Evolutionary conservation across 495 filamentous ascomycete genomes (phyloP).

Genomic region (Podospora australis): DNA sequence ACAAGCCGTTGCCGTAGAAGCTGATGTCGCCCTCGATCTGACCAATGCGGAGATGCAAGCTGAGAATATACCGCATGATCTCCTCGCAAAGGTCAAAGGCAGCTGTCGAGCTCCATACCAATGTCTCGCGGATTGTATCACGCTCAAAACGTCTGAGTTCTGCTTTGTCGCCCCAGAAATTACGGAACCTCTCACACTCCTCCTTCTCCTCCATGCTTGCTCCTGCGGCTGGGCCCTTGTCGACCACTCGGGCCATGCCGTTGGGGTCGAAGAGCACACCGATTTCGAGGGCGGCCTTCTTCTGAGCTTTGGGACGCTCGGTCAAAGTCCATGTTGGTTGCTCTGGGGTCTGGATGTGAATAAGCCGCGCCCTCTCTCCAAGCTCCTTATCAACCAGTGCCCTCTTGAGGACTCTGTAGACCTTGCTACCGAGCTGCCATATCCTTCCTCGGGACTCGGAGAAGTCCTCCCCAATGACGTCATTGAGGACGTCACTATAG

Average conservation of each 20-base stretch:
- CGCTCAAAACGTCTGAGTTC: slow-evolving; percentile 70
- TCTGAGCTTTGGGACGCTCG: slow-evolving; percentile 15
- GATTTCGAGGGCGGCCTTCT: slow-evolving; percentile 42
- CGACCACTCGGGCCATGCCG: slow-evolving; percentile 65
- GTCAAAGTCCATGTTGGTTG: slow-evolving; percentile 36
- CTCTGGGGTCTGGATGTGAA: slow-evolving; percentile 48
- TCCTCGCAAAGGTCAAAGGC: slow-evolving; percentile 63
- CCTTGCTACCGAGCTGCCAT: slow-evolving; percentile 35
- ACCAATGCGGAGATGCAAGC: slow-evolving; percentile 50
- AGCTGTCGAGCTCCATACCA: slow-evolving; percentile 69
- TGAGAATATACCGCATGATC: slow-evolving; percentile 68
- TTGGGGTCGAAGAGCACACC: slow-evolving; percentile 65
- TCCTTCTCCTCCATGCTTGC: slow-evolving; percentile 60
- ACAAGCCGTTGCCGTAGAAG: slow-evolving; percentile 58
- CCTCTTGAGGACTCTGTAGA: slow-evolving; percentile 57
- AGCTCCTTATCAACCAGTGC: slow-evolving; percentile 47
- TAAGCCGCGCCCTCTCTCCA: slow-evolving; percentile 62
- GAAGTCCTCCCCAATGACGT: slow-evolving; percentile 7
- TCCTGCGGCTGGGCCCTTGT: slow-evolving; percentile 68
- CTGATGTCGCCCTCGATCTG: slow-evolving; percentile 38
- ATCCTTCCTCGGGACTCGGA: slow-evolving; percentile 27
- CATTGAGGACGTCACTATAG: slow-evolving; percentile 8
- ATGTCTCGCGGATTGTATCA: slow-evolving; percentile 65
- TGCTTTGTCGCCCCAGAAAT: slow-evolving; percentile 70
- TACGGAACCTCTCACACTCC: slow-evolving; percentile 58